Evolutionary conservation across 331 rosid species (phyloP), one percentile per base, ranked within the genome.

Genomic region (Erythrophleum ivorense): DNA sequence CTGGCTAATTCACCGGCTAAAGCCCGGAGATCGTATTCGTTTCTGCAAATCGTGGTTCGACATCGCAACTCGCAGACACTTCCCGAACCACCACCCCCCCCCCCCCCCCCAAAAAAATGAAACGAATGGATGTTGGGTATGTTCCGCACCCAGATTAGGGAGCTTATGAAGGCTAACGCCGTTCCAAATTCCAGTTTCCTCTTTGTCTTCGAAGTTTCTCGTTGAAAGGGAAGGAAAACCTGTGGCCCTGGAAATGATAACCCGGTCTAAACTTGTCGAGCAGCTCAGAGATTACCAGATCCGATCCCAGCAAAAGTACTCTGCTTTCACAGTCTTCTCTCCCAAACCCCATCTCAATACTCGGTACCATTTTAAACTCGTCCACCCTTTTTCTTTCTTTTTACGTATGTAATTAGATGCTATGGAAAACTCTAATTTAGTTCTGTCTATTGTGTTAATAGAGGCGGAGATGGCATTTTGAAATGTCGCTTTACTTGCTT

Each of bases 201-300:
- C 31, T 21, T 18, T 67, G 33, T 43, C 75, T 18, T 85, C 10
- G 31, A 38, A 11, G 9, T 40, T 31, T 55, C 31, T 43, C 24
- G 0, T 38, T 38, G 75, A 50, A 16, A 13, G 78, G 67, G 46
- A 77, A 77, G 52, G 40, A 31, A 81, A 9, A 66, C 43, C 54
- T 6, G 48, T n/a, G 77, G n/a, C 68, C 18, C 13, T 73, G 71
- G 86, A 81, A 78, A 88, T 89, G 92, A 85, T 87, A 85, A 87
- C 89, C 11, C 83, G 84, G 21, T 90, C 97, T 50, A 84, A 89
- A 85, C 88, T 90, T 63, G 92, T 78, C 15, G 91, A 92, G 82
- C 93, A 92, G 89, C 92, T 92, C 87, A 82, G 90, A 83, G 94
- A 86, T 46, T 85, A 88, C 78, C 94, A 89, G 88, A 84, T 86